Base-by-base conservation (phyloP, 345 rosid genomes). In the Ceriops zippeliana region DNA sequence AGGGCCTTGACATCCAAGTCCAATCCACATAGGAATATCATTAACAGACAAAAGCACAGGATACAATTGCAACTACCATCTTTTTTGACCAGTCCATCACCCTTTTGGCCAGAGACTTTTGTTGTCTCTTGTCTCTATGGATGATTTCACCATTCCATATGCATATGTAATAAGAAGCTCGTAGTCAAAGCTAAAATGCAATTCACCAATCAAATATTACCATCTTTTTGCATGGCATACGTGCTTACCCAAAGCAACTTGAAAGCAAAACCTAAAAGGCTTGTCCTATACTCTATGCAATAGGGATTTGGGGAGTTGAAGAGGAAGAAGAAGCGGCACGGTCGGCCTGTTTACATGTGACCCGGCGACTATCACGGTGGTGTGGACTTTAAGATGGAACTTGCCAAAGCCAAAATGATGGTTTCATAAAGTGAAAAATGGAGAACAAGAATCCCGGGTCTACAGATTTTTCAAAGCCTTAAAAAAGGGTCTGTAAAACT, bases 281-380 rank as follows among this genome's bases (percentile, higher is more conserved):
- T 42, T 42, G 49, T 13, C 49, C 49, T 42, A 42, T 42, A 9
- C 19, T 13, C 15, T 42, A 15, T 42, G 17, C 16, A 15, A 42
- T 13, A 13, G 49, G 49, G 49, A 42, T 42, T 38, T 38, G 70
- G 73, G 61, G 30, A 54, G 61, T 69, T 5, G 38, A 21, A 60
- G n/a, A 20, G 35, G 27, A 59, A 47, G 60, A 65, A 16, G 46
- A 13, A 6, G 46, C n/a, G 19, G 52, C 26, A 32, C 64, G 79
- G 38, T 75, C 68, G 80, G 72, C 83, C 73, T 85, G 70, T 86
- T 52, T 79, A 78, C 87, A 63, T 72, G 86, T 82, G 83, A 82
- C 75, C 74, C 78, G 84, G 83, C 89, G 88, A 76, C 70, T 74
- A 85, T 85, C 84, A 85, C 90, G 90, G 79, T 70, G 71, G 66